These are phyloP conservation scores for Pythium biforme DNA, from an alignment of 352 stramenopile genomes.

Conservation along the genomic window DNA sequence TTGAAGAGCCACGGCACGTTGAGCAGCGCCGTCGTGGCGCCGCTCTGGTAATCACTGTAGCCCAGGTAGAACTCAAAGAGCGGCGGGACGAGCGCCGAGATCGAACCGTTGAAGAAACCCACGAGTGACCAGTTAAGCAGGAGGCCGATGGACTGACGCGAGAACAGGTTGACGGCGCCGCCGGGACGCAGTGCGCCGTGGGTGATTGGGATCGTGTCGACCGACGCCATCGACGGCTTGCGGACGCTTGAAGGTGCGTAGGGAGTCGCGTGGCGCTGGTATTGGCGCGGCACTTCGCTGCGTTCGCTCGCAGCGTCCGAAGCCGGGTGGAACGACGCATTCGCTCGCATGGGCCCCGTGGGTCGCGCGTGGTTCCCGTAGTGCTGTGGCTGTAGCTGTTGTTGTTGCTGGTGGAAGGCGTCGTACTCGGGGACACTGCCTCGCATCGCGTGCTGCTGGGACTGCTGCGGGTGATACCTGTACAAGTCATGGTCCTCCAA, in stretches of 20 bases:
- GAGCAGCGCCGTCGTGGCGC: conserved; percentile 7
- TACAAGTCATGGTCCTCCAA: conserved; percentile 23
- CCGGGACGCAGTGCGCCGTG: conserved; percentile 3
- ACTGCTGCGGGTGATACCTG: conserved; percentile 8
- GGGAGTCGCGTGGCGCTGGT: conserved; percentile 10
- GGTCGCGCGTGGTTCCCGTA: no score
- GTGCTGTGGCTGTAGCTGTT: no score
- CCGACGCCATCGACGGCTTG: background rate
- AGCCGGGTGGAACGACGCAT: no score
- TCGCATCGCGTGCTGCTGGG: background rate
- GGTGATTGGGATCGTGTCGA: conserved; percentile 7
- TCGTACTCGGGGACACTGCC: background rate
- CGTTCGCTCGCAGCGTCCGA: background rate
- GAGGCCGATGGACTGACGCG: conserved; percentile 8
- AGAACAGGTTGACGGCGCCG: conserved; percentile 10
- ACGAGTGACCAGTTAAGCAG: conserved; percentile 29
- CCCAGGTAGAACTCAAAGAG: conserved; percentile 28
- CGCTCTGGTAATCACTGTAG: conserved; percentile 12
- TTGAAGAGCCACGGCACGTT: conserved; percentile 26
- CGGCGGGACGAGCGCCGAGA: conserved; percentile 20
- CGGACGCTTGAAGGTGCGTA: background rate
- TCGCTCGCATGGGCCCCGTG: no score
- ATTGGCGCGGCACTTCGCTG: background rate
- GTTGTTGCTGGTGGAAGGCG: no score
- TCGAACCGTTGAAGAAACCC: conserved; percentile 29